phyloP scores from a whole-genome alignment of 352 stramenopile genomes.

The Pythium apleroticum region DNA sequence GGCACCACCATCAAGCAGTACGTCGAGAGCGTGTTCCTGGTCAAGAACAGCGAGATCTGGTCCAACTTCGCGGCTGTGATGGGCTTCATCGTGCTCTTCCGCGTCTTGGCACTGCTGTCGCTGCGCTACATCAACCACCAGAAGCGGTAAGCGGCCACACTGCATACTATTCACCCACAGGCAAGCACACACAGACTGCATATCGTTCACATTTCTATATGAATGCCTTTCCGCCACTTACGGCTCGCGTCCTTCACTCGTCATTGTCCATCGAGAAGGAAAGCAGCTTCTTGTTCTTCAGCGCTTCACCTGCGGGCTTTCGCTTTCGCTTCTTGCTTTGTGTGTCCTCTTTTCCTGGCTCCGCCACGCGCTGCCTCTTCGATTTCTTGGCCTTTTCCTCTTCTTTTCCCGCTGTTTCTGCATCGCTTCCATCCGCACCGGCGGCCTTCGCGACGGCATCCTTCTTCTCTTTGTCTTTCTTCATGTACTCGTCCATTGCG shows the following conservation, averaged over 20 bases:
- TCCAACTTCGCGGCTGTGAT: constrained; percentile 26
- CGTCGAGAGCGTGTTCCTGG: constrained; percentile 29
- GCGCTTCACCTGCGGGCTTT: constrained; percentile 35
- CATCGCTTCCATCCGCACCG: constrained; percentile 1
- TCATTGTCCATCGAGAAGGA: constrained; percentile 86
- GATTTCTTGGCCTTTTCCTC: constrained; percentile 28
- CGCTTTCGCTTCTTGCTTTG: constrained; percentile 62
- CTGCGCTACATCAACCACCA: constrained; percentile 42
- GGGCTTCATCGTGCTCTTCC: constrained; percentile 32
- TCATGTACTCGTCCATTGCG: constrained; percentile 71
- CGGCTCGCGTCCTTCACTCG: constrained; percentile 22
- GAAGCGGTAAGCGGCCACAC: constrained; percentile 25
- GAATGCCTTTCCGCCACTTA: neutral
- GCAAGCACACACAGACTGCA: neutral
- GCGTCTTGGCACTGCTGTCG: constrained; percentile 30
- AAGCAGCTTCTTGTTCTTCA: constrained; percentile 79
- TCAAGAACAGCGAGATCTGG: constrained; percentile 30
- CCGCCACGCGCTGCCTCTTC: constrained; percentile 43
- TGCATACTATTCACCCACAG: neutral
- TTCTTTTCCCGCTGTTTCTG: constrained; percentile 14
- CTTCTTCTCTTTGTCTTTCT: constrained; percentile 47
- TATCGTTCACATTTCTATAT: constrained; percentile 5
- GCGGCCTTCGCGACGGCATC: constrained; percentile 10
- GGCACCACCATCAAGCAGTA: constrained; percentile 28
- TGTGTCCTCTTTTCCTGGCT: constrained; percentile 32